Base-by-base conservation (phyloP, 2,329 filamentous ascomycete genomes). In the Setomelanomma holmii region DNA sequence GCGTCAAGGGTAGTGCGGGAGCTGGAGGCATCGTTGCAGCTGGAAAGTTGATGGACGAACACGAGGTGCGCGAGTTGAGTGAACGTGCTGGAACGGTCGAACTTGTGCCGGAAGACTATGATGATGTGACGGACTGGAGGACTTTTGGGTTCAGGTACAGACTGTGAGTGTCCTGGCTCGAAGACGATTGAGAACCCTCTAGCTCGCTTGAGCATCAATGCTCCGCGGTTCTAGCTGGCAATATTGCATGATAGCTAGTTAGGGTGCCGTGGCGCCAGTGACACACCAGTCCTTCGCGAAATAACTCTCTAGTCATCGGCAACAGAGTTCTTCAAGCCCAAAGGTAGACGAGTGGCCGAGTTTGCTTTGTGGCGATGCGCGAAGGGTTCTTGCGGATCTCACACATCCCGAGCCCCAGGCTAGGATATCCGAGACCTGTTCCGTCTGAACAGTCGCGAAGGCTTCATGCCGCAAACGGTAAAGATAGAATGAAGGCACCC, bases 141-240 rank as follows among this genome's bases (percentile, higher is more conserved):
- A 67, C 63, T 0, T 64, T 60, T 42, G 58, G 66, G 1, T 69
- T 67, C 43, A 56, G 63, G 38, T 67, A 69, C 49, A 56, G 62
- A n/a, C 27, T 65, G 14, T 61, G 49, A 48, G 23, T n/a, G n/a
- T n/a, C n/a, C n/a, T n/a, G n/a, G n/a, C n/a, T n/a, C n/a, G n/a
- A n/a, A n/a, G n/a, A n/a, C n/a, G n/a, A n/a, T n/a, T n/a, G n/a
- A n/a, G n/a, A n/a, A n/a, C n/a, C n/a, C n/a, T n/a, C n/a, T n/a
- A 49, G 34, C n/a, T n/a, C n/a, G n/a, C n/a, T n/a, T n/a, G n/a
- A n/a, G n/a, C n/a, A n/a, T n/a, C n/a, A n/a, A n/a, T n/a, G n/a
- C n/a, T n/a, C n/a, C n/a, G n/a, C n/a, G n/a, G n/a, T n/a, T n/a
- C n/a, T n/a, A n/a, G n/a, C n/a, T n/a, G n/a, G n/a, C n/a, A n/a